phyloP scores from a whole-genome alignment of 2,329 filamentous ascomycete genomes.

The Aureobasidium lini region DNA sequence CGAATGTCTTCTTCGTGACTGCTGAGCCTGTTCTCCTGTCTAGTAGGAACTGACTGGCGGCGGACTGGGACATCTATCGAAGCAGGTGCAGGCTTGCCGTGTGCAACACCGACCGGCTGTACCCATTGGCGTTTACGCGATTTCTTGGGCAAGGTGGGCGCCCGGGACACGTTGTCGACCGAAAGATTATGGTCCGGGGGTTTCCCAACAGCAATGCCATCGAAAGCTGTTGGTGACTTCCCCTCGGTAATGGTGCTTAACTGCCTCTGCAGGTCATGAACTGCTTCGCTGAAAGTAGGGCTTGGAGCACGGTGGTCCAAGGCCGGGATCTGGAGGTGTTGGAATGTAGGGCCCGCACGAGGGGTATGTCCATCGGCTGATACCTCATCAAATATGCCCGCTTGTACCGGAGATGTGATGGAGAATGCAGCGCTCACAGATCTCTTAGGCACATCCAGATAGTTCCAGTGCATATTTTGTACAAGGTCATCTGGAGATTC shows the following conservation, averaged over 20 bases:
- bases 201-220: slow-evolving; percentile 18
- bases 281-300: slow-evolving; percentile 42
- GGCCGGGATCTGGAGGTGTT: background rate
- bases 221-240: slow-evolving; percentile 4
- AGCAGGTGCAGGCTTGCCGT: background rate
- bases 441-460: slow-evolving; percentile 16
- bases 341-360: slow-evolving; percentile 5
- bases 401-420: slow-evolving; percentile 21
- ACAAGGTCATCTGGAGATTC: slow-evolving; percentile 18
- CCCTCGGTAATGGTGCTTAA: slow-evolving; percentile 22
- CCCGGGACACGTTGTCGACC: slow-evolving; percentile 19
- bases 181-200: slow-evolving; percentile 20
- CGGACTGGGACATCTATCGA: background rate
- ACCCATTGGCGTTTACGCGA: slow-evolving; percentile 35
- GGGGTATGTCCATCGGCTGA: slow-evolving; percentile 9
- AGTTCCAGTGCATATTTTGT: slow-evolving; percentile 16
- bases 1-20: slow-evolving; percentile 1
- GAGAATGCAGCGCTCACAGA: slow-evolving; percentile 19
- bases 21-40: background rate
- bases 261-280: slow-evolving; percentile 29
- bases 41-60: background rate
- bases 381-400: slow-evolving; percentile 23
- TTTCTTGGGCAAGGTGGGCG: slow-evolving; percentile 33
- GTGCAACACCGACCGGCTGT: background rate
- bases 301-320: slow-evolving; percentile 21